Base-by-base conservation (phyloP, 176 grass and related monocot genomes). In the Canna indica region DNA sequence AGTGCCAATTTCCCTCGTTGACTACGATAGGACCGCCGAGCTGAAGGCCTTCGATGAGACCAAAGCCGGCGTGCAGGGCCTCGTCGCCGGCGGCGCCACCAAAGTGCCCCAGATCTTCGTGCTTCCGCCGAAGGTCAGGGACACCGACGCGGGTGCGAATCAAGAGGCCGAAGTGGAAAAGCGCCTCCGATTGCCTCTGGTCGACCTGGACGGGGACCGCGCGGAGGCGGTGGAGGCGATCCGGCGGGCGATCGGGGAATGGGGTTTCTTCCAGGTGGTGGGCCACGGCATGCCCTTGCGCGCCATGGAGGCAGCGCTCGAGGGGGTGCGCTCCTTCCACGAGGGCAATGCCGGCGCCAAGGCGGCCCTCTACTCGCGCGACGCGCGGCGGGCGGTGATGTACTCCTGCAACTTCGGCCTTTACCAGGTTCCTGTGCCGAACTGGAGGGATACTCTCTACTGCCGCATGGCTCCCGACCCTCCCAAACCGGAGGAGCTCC, bases 401-500 rank as follows among this genome's bases (percentile, higher is more conserved):
- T 88, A 91, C 59, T 18, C 77, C 52, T 86, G 84, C 76, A 86
- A 84, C 77, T 86, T 90, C 73, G 81, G 86, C 53, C 78, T 90
- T 24, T 81, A 81, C 71, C 11, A 78, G 71, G 78, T 81, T 7
- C 4, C 24, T 13, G 84, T 81, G 30, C 71, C 78, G 22, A 90
- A 84, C 70, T 90, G 88, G 88, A 72, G 78, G 30, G 88, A 87
- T 66, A 79, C 85, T 28, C 85, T 91, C 64, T 85, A 80, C 80
- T 59, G 80, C 62, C 78, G 78, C 72, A 71, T 87, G 68, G 81
- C 72, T 0, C 88, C 88, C 32, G 84, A 91, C 22, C 84, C 88
- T 1, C 81, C 81, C 7, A 9, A 33, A 16, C 35, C 75, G 48
- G 54, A 52, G 25, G 84, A 87, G 4, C 27, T 91, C 48, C 84